A percentile compares a stretch with the other conserved stretches of the same genome.
phyloP scores from a whole-genome alignment of 163 green algal genomes.

The Scenedesmus sp. region DNA sequence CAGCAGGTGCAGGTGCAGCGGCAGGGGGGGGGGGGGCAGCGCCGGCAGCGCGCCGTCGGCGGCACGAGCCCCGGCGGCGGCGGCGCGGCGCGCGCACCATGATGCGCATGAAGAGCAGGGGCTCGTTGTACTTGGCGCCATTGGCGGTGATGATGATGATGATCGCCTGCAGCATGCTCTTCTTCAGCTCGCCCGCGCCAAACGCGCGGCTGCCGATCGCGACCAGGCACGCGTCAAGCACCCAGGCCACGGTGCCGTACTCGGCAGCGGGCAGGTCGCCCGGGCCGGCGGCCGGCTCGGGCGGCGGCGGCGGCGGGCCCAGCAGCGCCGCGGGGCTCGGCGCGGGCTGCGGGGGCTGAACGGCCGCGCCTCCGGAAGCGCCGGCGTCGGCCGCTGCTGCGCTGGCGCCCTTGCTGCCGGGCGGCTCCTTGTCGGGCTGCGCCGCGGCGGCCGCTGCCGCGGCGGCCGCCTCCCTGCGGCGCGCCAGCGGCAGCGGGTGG shows the following conservation, averaged over 20 bases:
- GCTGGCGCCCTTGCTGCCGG: too few species aligned
- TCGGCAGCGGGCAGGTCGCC: slow-evolving; percentile 47
- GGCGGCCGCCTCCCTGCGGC: slow-evolving; percentile 7
- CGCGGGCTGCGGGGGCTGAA: background rate
- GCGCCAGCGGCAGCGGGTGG: background rate
- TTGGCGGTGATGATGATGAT: slow-evolving; percentile 82
- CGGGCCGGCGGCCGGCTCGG: slow-evolving; percentile 15
- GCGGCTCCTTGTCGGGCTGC: too few species aligned
- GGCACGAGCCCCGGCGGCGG: too few species aligned
- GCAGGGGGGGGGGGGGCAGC: too few species aligned
- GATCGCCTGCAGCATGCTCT: slow-evolving; percentile 77
- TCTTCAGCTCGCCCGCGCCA: slow-evolving; percentile 68
- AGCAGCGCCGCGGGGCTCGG: slow-evolving; percentile 3
- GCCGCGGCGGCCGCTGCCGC: background rate
- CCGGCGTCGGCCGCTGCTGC: background rate
- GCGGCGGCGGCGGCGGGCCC: background rate
- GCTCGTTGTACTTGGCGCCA: slow-evolving; percentile 56
- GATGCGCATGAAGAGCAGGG: slow-evolving; percentile 62
- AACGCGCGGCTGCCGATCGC: slow-evolving; percentile 65
- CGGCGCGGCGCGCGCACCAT: slow-evolving; percentile 41
- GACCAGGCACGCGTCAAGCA: slow-evolving; percentile 65
- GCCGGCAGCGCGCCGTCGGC: too few species aligned
- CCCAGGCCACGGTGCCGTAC: slow-evolving; percentile 79
- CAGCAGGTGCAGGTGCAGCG: too few species aligned
- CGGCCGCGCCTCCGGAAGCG: background rate